A percentile compares a stretch with the other conserved stretches of the same genome.
phyloP scores from a whole-genome alignment of 2,329 filamentous ascomycete genomes.

The Coleophoma cylindrospora region DNA sequence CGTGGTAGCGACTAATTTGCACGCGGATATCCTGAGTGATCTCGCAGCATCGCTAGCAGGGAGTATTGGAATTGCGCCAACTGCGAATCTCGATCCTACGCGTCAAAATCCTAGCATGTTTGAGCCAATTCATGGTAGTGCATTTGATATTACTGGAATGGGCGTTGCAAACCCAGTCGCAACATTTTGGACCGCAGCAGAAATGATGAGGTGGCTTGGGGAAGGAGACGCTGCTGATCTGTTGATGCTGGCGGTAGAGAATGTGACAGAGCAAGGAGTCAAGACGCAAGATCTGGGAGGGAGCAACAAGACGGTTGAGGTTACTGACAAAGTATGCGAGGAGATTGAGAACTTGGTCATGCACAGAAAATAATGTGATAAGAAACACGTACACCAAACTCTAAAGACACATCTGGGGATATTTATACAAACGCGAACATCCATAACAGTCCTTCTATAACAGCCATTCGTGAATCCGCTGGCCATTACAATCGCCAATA shows the following conservation, averaged over 20 bases:
- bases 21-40: slow-evolving; percentile 62
- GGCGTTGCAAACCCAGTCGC: slow-evolving; percentile 49
- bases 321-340: slow-evolving; percentile 19
- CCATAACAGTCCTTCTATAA: too few relatives aligned
- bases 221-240: slow-evolving; percentile 42
- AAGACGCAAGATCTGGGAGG: slow-evolving; percentile 54
- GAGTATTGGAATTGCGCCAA: slow-evolving; percentile 65
- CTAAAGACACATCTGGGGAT: slow-evolving; percentile 3
- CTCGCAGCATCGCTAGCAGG: slow-evolving; percentile 63
- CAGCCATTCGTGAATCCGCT: too few relatives aligned
- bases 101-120: slow-evolving; percentile 50
- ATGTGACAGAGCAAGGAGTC: slow-evolving; percentile 42
- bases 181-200: slow-evolving; percentile 49
- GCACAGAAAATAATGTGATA: background rate
- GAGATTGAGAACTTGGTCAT: slow-evolving; percentile 14
- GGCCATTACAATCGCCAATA: background rate
- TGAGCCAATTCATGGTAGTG: slow-evolving; percentile 52
- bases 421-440: background rate
- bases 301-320: slow-evolving; percentile 19
- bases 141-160: slow-evolving; percentile 50
- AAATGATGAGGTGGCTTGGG: slow-evolving; percentile 51
- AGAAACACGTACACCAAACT: background rate
- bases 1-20: slow-evolving; percentile 55
- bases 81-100: slow-evolving; percentile 58
- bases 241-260: slow-evolving; percentile 45